Evolutionary conservation across 2,329 filamentous ascomycete genomes (phyloP).

Genomic region (Sphaerulina musiva): DNA sequence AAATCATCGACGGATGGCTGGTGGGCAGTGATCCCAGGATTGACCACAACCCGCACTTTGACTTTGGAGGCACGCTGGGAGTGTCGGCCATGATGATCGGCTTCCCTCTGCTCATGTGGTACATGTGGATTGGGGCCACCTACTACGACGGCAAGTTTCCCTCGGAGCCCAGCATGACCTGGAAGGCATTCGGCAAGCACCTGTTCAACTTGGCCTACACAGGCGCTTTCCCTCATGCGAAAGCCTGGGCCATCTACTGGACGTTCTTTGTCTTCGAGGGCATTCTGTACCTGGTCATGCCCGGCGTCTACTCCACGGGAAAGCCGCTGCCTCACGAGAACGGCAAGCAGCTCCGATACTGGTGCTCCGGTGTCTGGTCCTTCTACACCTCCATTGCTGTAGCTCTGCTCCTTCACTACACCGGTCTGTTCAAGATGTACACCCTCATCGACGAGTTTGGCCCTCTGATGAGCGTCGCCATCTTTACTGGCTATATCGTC

Average conservation of each 20-base stretch:
- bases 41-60: constrained; percentile 50
- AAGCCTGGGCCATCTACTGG: constrained; percentile 95
- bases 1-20: constrained; percentile 36
- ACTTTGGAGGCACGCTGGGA: constrained; percentile 85
- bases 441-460: constrained; percentile 94
- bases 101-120: constrained; percentile 95
- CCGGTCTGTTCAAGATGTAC: constrained; percentile 80
- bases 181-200: constrained; percentile 64
- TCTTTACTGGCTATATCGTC: constrained; percentile 80
- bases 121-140: constrained; percentile 95
- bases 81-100: constrained; percentile 79
- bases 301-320: constrained; percentile 80
- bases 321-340: constrained; percentile 77
- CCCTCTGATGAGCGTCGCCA: constrained; percentile 84
- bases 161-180: constrained; percentile 42
- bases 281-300: constrained; percentile 74
- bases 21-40: constrained; percentile 36
- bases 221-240: constrained; percentile 72
- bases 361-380: constrained; percentile 82
- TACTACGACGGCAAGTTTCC: constrained; percentile 87
- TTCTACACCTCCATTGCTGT: constrained; percentile 79
- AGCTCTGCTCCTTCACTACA: constrained; percentile 67
- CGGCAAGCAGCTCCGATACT: constrained; percentile 84
- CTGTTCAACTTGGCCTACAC: constrained; percentile 68
- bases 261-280: constrained; percentile 80